Evolutionary conservation across 148 eudicot genomes (phyloP), one percentile per base, ranked within the genome.

Genomic region (Rheum nobile): DNA sequence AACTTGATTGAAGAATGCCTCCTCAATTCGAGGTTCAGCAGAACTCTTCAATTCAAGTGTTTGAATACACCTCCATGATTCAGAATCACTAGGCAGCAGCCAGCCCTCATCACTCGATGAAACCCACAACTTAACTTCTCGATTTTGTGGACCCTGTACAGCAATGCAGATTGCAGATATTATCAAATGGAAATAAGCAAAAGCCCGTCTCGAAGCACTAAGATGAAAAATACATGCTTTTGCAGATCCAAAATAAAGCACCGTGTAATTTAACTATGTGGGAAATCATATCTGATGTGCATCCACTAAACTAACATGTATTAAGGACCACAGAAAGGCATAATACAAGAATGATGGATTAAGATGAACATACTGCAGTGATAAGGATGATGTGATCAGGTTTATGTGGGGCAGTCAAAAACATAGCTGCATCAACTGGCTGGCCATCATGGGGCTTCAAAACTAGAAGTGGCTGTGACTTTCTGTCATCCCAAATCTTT

Each of bases 401-500:
- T n/a, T 91, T 90, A 71, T 90, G 80, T 59, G 99, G 92, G 38
- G 97, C 80, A 71, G 97, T 82, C 82, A 91, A 75, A 82, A 95
- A 95, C 72, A 88, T 87, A 63, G 87, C 99, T 70, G 99, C 92
- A 79, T 85, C 92, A 77, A 95, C 97, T 71, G 99, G 93, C 72
- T 85, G 93, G 55, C 99, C 93, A 74, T 88, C 92, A 76, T 95
- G 96, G 59, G 99, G 97, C 86, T 91, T 85, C 77, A 91, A 77
- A 59, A 91, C 94, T 31, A 88, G 82, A 63, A 91, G 89, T 19
- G 99, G 99, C 13, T 39, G 79, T 11, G 85, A 59, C 83, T 87
- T 95, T 52, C 96, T 90, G 63, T 95, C 99, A 79, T 88, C 97
- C 98, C 99, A 95, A 75, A 95, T 91, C 81, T 95, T 95, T 63